These are phyloP conservation scores for Verticillium tricorpus DNA, from an alignment of 2,329 filamentous ascomycete genomes.

Conservation along the genomic window DNA sequence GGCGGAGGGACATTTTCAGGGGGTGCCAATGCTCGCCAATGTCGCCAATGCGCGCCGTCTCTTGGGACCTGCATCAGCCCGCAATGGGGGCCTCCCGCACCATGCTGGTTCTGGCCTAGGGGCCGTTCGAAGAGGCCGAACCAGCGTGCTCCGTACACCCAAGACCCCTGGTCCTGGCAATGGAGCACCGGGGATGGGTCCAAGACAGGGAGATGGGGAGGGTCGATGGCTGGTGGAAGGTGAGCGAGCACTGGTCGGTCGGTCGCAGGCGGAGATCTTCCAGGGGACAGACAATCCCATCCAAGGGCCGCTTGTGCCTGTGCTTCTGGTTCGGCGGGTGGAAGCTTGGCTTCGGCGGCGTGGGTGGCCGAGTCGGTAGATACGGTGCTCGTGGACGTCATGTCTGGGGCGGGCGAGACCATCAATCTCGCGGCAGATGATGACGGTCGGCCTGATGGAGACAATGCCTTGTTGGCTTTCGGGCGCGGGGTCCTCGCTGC, in stretches of 20 bases:
- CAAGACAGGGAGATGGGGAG: neutral
- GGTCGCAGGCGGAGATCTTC: neutral
- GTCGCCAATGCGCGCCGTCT: neutral
- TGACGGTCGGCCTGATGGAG: neutral
- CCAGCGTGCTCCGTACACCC: neutral
- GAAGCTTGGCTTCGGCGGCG: neutral
- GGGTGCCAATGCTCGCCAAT: conserved; percentile 3
- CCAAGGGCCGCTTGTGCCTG: neutral
- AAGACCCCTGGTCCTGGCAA: neutral
- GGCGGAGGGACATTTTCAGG: neutral
- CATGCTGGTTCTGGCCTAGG: neutral
- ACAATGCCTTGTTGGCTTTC: neutral
- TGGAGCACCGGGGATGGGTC: neutral
- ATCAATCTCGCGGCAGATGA: neutral
- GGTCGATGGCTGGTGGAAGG: neutral
- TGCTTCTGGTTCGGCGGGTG: neutral
- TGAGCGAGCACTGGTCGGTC: neutral
- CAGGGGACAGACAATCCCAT: neutral
- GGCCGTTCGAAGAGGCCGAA: neutral
- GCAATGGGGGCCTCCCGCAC: neutral
- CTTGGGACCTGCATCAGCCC: conserved; percentile 3
- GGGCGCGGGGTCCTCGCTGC: neutral
- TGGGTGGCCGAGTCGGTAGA: neutral
- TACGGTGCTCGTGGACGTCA: neutral
- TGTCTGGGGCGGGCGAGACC: neutral